Percentiles rank a stretch among this genome's conserved stretches.
Evolutionary conservation across 2,329 filamentous ascomycete genomes (phyloP).

Genomic region (Bisporella sp.): DNA sequence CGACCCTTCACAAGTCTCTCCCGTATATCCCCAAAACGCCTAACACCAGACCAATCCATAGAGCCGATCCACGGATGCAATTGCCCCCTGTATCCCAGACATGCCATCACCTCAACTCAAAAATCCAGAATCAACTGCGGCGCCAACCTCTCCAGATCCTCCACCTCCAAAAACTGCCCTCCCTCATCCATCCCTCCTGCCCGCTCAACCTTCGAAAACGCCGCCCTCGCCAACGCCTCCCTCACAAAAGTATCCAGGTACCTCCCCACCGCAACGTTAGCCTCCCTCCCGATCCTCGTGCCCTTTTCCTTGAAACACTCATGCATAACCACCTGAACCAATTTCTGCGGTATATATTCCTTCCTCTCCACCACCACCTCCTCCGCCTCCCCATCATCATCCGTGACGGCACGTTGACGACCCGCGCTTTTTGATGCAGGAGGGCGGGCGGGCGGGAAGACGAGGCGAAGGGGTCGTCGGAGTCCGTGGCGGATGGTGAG

Average conservation of each 20-base stretch:
- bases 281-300: slow-evolving; percentile 70
- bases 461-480: slow-evolving; percentile 1
- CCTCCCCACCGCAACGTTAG: slow-evolving; percentile 68
- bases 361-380: slow-evolving; percentile 5
- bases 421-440: neutral
- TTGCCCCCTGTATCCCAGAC: no score
- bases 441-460: no score
- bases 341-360: slow-evolving; percentile 55
- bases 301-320: slow-evolving; percentile 65
- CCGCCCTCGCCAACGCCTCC: slow-evolving; percentile 77
- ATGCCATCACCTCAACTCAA: slow-evolving; percentile 32
- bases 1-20: no score
- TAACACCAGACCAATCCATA: no score
- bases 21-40: no score
- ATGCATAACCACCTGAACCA: slow-evolving; percentile 71
- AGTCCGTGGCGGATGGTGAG: neutral
- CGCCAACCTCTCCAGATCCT: slow-evolving; percentile 83
- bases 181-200: slow-evolving; percentile 20
- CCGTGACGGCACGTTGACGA: neutral
- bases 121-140: slow-evolving; percentile 84
- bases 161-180: slow-evolving; percentile 67
- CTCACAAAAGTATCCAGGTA: slow-evolving; percentile 90
- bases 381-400: slow-evolving; percentile 2
- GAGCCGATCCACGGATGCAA: no score
- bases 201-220: slow-evolving; percentile 55